Conservation (phyloP, 192 early-diverging fungal species). For the Mortierella claussenii region DNA sequence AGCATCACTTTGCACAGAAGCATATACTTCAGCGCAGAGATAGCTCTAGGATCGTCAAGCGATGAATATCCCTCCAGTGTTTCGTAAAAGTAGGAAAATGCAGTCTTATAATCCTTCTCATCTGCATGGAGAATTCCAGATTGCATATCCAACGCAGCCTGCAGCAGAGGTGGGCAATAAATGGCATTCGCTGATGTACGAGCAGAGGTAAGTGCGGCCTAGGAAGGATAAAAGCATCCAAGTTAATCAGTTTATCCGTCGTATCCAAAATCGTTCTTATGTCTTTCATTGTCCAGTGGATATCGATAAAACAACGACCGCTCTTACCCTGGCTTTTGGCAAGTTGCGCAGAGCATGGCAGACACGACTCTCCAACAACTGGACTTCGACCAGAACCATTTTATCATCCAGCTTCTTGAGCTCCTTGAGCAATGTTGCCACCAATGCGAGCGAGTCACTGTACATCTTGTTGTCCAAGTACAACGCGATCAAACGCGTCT, state of each 20-base stretch:
- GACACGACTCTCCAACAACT: conserved; percentile 93
- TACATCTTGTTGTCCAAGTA: conserved; percentile 96
- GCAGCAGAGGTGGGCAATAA: conserved; percentile 96
- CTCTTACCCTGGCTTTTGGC: conserved; percentile 85
- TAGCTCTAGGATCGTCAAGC: conserved; percentile 88
- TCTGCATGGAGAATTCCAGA: conserved; percentile 97
- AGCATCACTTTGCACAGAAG: conserved; percentile 99
- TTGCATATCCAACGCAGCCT: conserved; percentile 97
- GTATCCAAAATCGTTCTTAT: conserved; percentile 15
- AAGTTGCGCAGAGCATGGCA: conserved; percentile 93
- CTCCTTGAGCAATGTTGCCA: conserved; percentile 88
- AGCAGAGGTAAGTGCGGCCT: conserved; percentile 96
- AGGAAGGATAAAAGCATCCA: neutral
- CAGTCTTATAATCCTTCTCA: conserved; percentile 99
- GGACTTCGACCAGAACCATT: conserved; percentile 97
- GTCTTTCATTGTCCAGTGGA: no score
- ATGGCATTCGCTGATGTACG: conserved; percentile 97
- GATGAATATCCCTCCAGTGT: conserved; percentile 93
- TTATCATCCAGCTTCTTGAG: conserved; percentile 99
- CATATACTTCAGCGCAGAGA: conserved; percentile 97
- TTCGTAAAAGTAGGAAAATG: conserved; percentile 97
- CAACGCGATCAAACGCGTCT: conserved; percentile 91
- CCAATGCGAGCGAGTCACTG: conserved; percentile 87
- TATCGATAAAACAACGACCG: neutral
- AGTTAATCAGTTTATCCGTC: no score